Conservation (phyloP, 2,329 filamentous ascomycete genomes). For the Pseudogymnoascus sp. region DNA sequence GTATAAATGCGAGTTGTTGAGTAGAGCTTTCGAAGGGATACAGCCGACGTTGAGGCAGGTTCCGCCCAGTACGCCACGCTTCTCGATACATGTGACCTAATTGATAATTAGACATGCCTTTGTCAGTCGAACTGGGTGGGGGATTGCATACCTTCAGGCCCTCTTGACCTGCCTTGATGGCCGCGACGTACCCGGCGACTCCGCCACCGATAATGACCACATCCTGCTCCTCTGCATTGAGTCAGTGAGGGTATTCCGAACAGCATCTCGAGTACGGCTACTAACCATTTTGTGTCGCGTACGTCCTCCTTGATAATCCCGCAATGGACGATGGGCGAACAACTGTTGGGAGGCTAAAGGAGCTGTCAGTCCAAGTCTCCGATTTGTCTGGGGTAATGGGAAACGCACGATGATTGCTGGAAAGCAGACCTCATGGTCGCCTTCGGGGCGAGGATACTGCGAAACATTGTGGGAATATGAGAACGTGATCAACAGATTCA, state of each 20-base stretch:
- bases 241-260: constrained; percentile 42
- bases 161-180: constrained; percentile 97
- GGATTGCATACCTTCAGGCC: constrained; percentile 69
- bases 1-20: constrained; percentile 99
- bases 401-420: constrained; percentile 42
- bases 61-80: constrained; percentile 87
- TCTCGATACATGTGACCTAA: constrained; percentile 95
- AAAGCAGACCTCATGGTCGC: constrained; percentile 48
- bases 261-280: constrained; percentile 33
- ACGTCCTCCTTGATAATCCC: constrained; percentile 50
- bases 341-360: constrained; percentile 41
- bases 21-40: constrained; percentile 97
- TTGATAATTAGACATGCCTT: constrained; percentile 14
- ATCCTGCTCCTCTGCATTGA: constrained; percentile 79
- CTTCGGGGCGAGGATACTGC: constrained; percentile 52
- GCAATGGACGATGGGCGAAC: constrained; percentile 37
- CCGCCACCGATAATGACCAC: constrained; percentile 96
- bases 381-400: background rate
- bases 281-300: constrained; percentile 40
- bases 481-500: background rate
- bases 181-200: constrained; percentile 96
- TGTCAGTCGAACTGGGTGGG: background rate
- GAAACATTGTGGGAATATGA: constrained; percentile 43
- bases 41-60: constrained; percentile 99
- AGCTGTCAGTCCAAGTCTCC: constrained; percentile 15